Conservation (phyloP, 306 rosid genomes). For the Quercus suber region DNA sequence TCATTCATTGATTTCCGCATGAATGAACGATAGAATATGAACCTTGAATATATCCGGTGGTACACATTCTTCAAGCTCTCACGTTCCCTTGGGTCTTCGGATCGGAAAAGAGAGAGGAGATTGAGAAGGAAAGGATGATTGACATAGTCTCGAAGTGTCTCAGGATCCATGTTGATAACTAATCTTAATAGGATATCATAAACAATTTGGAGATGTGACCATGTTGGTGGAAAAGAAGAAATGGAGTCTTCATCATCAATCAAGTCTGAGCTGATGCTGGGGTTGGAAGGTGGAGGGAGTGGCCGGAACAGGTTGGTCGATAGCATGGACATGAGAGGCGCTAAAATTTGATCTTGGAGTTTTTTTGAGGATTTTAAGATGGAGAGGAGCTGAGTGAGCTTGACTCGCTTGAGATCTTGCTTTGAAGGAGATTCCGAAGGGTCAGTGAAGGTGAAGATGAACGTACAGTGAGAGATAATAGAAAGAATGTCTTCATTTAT, state of each 20-base stretch:
- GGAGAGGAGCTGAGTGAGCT: constrained; percentile 51
- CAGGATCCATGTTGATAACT: constrained; percentile 36
- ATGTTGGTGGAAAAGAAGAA: constrained; percentile 39
- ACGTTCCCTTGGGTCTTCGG: constrained; percentile 77
- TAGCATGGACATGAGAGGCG: constrained; percentile 54
- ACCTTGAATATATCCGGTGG: constrained; percentile 63
- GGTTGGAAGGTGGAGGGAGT: constrained; percentile 66
- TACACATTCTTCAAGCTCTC: constrained; percentile 66
- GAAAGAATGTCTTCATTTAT: constrained; percentile 56
- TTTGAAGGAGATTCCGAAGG: constrained; percentile 55
- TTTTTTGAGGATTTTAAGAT: constrained; percentile 49
- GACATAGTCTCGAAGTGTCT: constrained; percentile 33
- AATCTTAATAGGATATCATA: constrained; percentile 62
- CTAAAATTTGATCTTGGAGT: constrained; percentile 26
- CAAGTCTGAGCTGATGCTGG: constrained; percentile 24
- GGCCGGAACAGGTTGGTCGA: constrained; percentile 60
- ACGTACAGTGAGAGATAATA: constrained; percentile 47
- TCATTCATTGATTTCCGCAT: constrained; percentile 82
- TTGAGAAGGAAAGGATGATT: constrained; percentile 48
- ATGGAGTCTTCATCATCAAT: constrained; percentile 64
- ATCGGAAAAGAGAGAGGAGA: constrained; percentile 59
- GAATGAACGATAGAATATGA: constrained; percentile 43
- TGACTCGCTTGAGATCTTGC: constrained; percentile 53
- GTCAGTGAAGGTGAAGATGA: constrained; percentile 37
- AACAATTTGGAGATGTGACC: constrained; percentile 71